Conservation (phyloP, 2,329 filamentous ascomycete species). For the Xylariales sp. region DNA sequence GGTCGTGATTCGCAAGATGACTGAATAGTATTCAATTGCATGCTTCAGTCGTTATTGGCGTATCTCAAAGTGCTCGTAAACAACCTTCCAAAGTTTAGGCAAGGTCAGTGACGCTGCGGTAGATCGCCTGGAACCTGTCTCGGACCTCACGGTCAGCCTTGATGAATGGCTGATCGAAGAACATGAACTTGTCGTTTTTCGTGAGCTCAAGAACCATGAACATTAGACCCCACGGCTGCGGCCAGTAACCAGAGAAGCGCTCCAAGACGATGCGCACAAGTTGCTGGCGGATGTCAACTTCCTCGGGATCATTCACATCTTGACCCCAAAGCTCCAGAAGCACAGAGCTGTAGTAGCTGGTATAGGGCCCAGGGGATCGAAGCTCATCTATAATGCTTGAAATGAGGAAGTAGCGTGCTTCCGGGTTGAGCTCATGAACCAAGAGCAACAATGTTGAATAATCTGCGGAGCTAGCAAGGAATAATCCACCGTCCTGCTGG, state of each 20-base stretch:
- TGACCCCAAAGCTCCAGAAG: conserved; percentile 81
- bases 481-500: conserved; percentile 58
- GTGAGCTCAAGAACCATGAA: conserved; percentile 84
- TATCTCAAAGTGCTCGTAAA: conserved; percentile 1
- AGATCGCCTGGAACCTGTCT: conserved; percentile 8
- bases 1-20: too few species aligned
- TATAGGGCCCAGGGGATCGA: conserved; percentile 83
- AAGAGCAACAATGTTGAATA: conserved; percentile 72
- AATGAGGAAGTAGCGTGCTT: conserved; percentile 80
- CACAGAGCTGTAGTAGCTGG: conserved; percentile 86
- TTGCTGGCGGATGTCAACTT: conserved; percentile 80
- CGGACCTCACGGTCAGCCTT: conserved; percentile 81
- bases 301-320: conserved; percentile 69
- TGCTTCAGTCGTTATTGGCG: too few species aligned
- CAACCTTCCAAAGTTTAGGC: too few species aligned
- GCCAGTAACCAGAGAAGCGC: conserved; percentile 81
- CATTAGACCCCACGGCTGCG: conserved; percentile 93
- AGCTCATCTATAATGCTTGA: conserved; percentile 87
- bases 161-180: conserved; percentile 91
- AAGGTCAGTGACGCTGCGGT: conserved; percentile 7
- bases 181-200: conserved; percentile 85
- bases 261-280: conserved; percentile 87
- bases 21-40: too few species aligned
- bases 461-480: conserved; percentile 62
- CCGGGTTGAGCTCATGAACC: conserved; percentile 67